A percentile compares a stretch with the other conserved stretches of the same genome.
Conservation (phyloP, 1,139 yeast genomes). For the Sugiyamaella neomexicana region DNA sequence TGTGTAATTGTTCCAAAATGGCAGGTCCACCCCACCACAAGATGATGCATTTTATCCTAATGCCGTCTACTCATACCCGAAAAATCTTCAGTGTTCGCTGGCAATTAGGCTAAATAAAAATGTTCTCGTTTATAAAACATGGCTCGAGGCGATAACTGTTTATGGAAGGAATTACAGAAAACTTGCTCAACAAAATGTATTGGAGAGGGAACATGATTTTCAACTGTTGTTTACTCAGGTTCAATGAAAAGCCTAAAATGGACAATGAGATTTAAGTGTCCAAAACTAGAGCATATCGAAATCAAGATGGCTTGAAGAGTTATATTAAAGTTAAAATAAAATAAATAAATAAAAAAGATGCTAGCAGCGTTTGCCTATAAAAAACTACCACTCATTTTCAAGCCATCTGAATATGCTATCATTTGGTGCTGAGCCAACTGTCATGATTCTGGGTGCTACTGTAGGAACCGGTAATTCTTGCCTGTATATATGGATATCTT, state of each 20-base stretch:
- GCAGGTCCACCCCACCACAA: constrained; percentile 1
- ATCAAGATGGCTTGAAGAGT: neutral
- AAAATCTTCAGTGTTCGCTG: neutral
- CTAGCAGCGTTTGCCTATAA: neutral
- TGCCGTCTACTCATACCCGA: constrained; percentile 15
- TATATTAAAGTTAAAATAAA: constrained; percentile 1
- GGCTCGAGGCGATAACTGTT: neutral
- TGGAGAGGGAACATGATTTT: neutral
- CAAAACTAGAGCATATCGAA: neutral
- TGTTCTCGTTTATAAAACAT: neutral
- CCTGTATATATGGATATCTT: constrained; percentile 4
- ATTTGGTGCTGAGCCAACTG: constrained; percentile 1
- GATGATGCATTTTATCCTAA: constrained; percentile 14
- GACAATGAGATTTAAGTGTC: neutral
- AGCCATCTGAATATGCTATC: constrained; percentile 9
- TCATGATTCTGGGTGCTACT: constrained; percentile 8
- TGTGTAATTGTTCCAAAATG: neutral
- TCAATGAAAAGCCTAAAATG: neutral
- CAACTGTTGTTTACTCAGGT: no score
- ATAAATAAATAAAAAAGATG: constrained; percentile 8
- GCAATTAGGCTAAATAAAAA: constrained; percentile 1
- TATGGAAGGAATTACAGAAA: constrained; percentile 8
- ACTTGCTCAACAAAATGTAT: neutral
- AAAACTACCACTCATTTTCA: constrained; percentile 9
- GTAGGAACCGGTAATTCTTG: neutral